phyloP scores from a whole-genome alignment of 441 rosid species.

The Lepidium campestre region DNA sequence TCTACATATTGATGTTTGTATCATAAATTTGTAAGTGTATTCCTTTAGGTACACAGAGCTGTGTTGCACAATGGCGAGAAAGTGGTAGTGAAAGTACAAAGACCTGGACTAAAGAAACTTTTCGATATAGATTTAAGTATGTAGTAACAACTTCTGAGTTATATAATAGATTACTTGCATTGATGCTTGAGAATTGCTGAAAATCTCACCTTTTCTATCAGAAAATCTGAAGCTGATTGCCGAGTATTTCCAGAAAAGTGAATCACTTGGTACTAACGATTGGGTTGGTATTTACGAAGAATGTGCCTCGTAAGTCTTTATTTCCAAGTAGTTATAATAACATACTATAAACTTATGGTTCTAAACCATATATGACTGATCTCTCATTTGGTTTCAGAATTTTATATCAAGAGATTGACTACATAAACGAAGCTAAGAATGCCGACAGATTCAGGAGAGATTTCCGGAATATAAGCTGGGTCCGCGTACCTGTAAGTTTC shows the following conservation, averaged over 20 bases:
- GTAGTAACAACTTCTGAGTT: constrained; percentile 20
- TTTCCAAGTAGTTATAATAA: background rate
- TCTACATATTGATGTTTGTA: constrained; percentile 22
- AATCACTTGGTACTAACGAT: constrained; percentile 74
- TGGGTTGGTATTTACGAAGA: constrained; percentile 94
- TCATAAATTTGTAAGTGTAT: constrained; percentile 23
- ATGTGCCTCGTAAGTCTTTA: constrained; percentile 67
- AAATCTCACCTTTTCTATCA: constrained; percentile 24
- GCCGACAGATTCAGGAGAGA: constrained; percentile 86
- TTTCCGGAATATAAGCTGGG: constrained; percentile 90
- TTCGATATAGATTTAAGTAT: constrained; percentile 88
- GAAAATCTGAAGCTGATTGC: constrained; percentile 84
- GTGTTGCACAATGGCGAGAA: constrained; percentile 82
- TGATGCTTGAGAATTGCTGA: background rate
- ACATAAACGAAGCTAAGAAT: constrained; percentile 90
- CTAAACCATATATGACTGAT: background rate
- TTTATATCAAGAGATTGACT: constrained; percentile 88
- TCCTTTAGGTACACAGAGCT: constrained; percentile 81
- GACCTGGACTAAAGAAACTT: constrained; percentile 92
- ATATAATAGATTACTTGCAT: background rate
- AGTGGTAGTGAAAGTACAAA: constrained; percentile 87
- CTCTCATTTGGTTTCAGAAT: constrained; percentile 48
- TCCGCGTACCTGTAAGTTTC: constrained; percentile 83
- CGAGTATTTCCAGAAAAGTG: constrained; percentile 85
- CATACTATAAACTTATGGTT: background rate